Evolutionary conservation across 208 protist genomes (phyloP).

Genomic region (Balamuthia mandrillaris): DNA sequence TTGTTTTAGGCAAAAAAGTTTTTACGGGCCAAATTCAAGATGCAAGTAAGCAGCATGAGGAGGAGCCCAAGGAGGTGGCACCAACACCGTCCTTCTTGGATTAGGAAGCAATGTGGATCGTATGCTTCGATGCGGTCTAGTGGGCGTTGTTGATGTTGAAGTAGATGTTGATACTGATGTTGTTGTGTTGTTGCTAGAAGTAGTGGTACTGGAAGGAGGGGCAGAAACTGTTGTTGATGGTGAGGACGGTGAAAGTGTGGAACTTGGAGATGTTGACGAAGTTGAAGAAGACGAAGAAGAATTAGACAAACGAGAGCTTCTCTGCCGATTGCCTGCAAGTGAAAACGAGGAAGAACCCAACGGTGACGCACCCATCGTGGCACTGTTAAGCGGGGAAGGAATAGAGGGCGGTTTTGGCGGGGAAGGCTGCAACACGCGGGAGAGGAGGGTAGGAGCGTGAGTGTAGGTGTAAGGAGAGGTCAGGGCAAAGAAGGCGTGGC

Average conservation of each 20-base stretch:
- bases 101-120: background rate
- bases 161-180: too few relatives aligned
- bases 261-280: too few relatives aligned
- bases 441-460: constrained; percentile 15
- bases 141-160: too few relatives aligned
- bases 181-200: too few relatives aligned
- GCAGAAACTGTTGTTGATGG: too few relatives aligned
- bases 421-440: background rate
- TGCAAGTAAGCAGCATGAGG: constrained; percentile 27
- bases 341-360: too few relatives aligned
- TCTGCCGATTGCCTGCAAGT: background rate
- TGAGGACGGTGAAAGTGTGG: too few relatives aligned
- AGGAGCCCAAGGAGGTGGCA: constrained; percentile 7
- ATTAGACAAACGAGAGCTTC: background rate
- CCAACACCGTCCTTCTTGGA: background rate
- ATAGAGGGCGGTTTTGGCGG: background rate
- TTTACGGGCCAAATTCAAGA: constrained; percentile 5
- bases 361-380: background rate
- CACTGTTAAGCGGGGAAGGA: background rate
- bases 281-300: background rate
- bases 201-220: too few relatives aligned
- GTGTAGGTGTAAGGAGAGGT: constrained; percentile 34
- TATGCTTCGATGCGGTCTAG: background rate
- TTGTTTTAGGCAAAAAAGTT: too few relatives aligned
- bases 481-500: constrained; percentile 17